phyloP scores from a whole-genome alignment of 2,329 filamentous ascomycete species.

The Rhytidhysteron rufulum region DNA sequence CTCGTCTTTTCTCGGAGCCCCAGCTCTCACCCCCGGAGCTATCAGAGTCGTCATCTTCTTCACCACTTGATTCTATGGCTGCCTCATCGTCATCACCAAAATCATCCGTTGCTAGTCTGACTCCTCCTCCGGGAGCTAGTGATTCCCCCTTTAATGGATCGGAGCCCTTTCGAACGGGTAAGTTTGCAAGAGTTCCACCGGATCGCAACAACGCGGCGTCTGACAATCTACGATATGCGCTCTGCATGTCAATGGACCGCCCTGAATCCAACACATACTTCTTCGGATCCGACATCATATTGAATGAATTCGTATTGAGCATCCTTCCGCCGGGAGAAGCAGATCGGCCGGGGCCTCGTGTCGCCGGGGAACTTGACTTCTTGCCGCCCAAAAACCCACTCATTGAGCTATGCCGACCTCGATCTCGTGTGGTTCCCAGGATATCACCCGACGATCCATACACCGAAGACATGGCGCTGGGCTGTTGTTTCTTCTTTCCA shows the following conservation, averaged over 20 bases:
- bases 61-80: slow-evolving; percentile 65
- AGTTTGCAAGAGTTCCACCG: slow-evolving; percentile 58
- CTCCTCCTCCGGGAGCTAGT: slow-evolving; percentile 45
- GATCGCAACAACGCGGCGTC: slow-evolving; percentile 66
- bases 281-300: slow-evolving; percentile 36
- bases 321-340: slow-evolving; percentile 35
- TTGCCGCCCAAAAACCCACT: slow-evolving; percentile 33
- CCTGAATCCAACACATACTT: slow-evolving; percentile 58
- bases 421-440: slow-evolving; percentile 14
- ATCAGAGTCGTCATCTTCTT: slow-evolving; percentile 45
- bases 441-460: slow-evolving; percentile 27
- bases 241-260: slow-evolving; percentile 62
- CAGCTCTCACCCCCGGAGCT: slow-evolving; percentile 65
- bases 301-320: slow-evolving; percentile 49
- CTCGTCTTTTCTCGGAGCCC: slow-evolving; percentile 35
- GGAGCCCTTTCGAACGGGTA: slow-evolving; percentile 54
- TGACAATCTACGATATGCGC: slow-evolving; percentile 66
- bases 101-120: slow-evolving; percentile 58
- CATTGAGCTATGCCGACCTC: slow-evolving; percentile 38
- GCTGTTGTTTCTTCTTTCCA: slow-evolving; percentile 34
- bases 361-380: slow-evolving; percentile 38
- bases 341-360: slow-evolving; percentile 28
- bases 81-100: slow-evolving; percentile 60
- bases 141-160: slow-evolving; percentile 37
- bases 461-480: slow-evolving; percentile 45